A percentile compares a stretch with the other conserved stretches of the same genome.
phyloP scores from a whole-genome alignment of 805 yeast species.

The Cyberlindnera mississippiensis region DNA sequence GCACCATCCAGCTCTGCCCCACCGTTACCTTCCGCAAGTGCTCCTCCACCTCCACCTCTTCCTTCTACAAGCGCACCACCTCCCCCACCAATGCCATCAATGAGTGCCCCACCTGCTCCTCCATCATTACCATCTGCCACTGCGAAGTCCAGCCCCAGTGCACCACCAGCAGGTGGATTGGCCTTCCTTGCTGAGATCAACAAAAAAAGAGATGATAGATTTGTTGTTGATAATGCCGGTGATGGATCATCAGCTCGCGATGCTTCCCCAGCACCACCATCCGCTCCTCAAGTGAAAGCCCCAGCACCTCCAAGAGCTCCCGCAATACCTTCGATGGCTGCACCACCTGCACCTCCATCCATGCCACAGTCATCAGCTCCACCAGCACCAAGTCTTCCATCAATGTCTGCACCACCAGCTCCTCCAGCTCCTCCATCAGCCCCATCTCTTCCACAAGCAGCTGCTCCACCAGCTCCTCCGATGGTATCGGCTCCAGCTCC shows the following conservation, averaged over 20 bases:
- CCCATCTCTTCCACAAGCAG: slow-evolving; percentile 11
- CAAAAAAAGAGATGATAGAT: slow-evolving; percentile 42
- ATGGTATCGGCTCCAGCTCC: slow-evolving; percentile 18
- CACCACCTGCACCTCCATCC: slow-evolving; percentile 16
- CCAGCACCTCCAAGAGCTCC: slow-evolving; percentile 26
- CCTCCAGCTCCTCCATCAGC: slow-evolving; percentile 19
- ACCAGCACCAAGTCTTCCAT: slow-evolving; percentile 12
- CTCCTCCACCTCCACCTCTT: slow-evolving; percentile 15
- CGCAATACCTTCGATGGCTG: slow-evolving; percentile 6
- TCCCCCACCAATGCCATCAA: slow-evolving; percentile 34
- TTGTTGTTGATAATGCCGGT: slow-evolving; percentile 35
- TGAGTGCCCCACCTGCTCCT: slow-evolving; percentile 31
- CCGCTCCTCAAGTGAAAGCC: slow-evolving; percentile 7
- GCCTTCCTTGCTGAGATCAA: slow-evolving; percentile 49
- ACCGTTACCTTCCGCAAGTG: slow-evolving; percentile 15
- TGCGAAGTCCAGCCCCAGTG: slow-evolving; percentile 12
- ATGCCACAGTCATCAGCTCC: slow-evolving; percentile 19
- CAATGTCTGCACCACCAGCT: slow-evolving; percentile 17
- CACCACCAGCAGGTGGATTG: slow-evolving; percentile 32
- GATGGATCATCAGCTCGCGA: slow-evolving; percentile 12
- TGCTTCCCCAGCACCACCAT: neutral
- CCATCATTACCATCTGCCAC: slow-evolving; percentile 18
- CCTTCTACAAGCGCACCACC: slow-evolving; percentile 17
- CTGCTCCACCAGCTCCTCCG: slow-evolving; percentile 26
- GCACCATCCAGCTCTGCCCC: slow-evolving; percentile 23